phyloP scores from a whole-genome alignment of 2,329 filamentous ascomycete species.

The Rhinocladiella mackenziei region DNA sequence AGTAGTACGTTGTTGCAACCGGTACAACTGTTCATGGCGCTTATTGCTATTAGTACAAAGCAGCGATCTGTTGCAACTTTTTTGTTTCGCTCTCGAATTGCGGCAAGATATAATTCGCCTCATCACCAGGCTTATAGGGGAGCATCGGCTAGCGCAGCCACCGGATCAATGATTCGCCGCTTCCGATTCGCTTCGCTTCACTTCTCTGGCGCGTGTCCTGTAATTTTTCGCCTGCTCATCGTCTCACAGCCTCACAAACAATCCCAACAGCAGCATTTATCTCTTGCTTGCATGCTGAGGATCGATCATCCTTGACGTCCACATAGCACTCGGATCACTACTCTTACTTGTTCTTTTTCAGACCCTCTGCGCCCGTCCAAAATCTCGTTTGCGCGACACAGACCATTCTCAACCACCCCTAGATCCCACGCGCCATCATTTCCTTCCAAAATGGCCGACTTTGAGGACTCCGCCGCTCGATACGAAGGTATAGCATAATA shows the following conservation, averaged over 20 bases:
- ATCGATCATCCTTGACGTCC: no score
- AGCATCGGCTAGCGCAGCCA: not conserved
- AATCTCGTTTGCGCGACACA: no score
- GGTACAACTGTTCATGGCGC: no score
- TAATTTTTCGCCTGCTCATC: constrained; percentile 26
- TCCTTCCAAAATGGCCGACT: constrained; percentile 49
- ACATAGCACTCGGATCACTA: not conserved
- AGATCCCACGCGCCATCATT: constrained; percentile 1
- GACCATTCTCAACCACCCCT: not conserved
- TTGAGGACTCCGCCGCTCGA: constrained; percentile 61
- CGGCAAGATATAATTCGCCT: not conserved
- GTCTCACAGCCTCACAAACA: constrained; percentile 25
- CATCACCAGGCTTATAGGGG: not conserved
- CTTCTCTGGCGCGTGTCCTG: constrained; percentile 7
- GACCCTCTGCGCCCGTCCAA: no score
- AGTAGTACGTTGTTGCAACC: no score
- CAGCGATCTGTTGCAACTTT: no score
- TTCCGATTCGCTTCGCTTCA: constrained; percentile 6
- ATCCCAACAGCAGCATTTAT: constrained; percentile 9
- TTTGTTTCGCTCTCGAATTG: no score
- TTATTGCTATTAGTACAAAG: no score
- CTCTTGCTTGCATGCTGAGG: constrained; percentile 1
- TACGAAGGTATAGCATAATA: constrained; percentile 57
- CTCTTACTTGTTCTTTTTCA: not conserved
- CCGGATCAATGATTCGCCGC: constrained; percentile 11